Evolutionary conservation across 768 basidiomycete genomes (phyloP).

Genomic region (Pilatotrama ljubarskyi): DNA sequence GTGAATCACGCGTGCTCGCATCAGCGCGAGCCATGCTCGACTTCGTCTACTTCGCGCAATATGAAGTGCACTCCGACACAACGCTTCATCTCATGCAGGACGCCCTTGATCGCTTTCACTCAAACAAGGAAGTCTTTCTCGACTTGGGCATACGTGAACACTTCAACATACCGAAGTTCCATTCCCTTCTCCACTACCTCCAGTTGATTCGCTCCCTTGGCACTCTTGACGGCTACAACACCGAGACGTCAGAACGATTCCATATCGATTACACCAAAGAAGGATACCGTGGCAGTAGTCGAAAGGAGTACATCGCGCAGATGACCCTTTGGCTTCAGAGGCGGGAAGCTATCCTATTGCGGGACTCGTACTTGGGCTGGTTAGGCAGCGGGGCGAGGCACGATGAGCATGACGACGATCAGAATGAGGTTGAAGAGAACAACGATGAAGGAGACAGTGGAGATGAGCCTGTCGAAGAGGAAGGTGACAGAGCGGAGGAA

Average conservation of each 20-base stretch:
- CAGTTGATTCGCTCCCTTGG: slow-evolving; percentile 34
- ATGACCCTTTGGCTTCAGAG: slow-evolving; percentile 21
- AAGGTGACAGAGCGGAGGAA: background rate
- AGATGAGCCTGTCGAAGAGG: background rate
- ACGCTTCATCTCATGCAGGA: slow-evolving; percentile 15
- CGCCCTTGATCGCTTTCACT: slow-evolving; percentile 38
- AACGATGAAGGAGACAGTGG: background rate
- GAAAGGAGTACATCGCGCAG: slow-evolving; percentile 19
- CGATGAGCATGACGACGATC: background rate
- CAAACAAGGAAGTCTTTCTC: slow-evolving; percentile 39
- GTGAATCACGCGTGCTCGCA: background rate
- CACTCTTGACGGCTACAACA: slow-evolving; percentile 31
- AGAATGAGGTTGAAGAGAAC: background rate
- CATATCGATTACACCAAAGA: slow-evolving; percentile 26
- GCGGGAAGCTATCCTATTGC: slow-evolving; percentile 7
- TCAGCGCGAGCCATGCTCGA: slow-evolving; percentile 24
- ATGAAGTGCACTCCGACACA: slow-evolving; percentile 6
- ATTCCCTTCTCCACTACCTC: slow-evolving; percentile 38
- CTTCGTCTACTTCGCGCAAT: slow-evolving; percentile 31
- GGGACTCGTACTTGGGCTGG: background rate
- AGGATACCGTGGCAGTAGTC: slow-evolving; percentile 23
- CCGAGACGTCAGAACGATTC: slow-evolving; percentile 25
- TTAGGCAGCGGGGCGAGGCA: background rate
- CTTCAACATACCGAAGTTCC: slow-evolving; percentile 49
- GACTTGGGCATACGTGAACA: slow-evolving; percentile 33